These are phyloP conservation scores for Colletotrichum sp. DNA, from an alignment of 2,329 filamentous ascomycete species.

Conservation along the genomic window DNA sequence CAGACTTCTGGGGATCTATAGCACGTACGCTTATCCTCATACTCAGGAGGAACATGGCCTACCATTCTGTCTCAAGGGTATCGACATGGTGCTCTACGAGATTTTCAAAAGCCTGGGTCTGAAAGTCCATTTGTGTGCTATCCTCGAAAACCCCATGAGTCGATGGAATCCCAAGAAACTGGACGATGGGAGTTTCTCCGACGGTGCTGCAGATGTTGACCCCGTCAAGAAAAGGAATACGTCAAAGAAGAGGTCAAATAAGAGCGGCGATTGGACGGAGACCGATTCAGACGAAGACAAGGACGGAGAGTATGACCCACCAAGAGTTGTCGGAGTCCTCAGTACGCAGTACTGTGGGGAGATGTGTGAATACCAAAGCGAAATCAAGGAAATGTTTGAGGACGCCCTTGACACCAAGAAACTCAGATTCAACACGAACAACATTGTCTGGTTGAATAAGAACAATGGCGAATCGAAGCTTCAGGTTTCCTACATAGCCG, in stretches of 20 bases:
- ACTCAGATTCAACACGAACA: not conserved
- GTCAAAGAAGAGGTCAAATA: not conserved
- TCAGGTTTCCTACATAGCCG: not conserved
- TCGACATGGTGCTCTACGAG: not conserved
- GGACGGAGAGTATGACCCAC: not conserved
- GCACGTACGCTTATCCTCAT: not conserved
- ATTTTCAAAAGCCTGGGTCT: not conserved
- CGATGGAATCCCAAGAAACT: fast-evolving
- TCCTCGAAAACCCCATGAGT: not conserved
- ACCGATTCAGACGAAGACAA: not conserved
- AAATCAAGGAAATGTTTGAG: not conserved
- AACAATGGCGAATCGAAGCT: not conserved
- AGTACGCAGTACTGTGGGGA: fast-evolving
- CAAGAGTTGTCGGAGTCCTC: not conserved
- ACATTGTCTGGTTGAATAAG: not conserved
- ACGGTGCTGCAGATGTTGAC: not conserved
- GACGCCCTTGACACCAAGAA: fast-evolving
- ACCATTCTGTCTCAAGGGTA: not conserved
- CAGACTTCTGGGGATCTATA: not conserved
- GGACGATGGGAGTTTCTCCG: not conserved
- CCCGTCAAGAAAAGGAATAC: fast-evolving
- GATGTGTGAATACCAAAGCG: not conserved
- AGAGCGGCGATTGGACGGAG: not conserved
- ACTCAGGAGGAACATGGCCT: not conserved
- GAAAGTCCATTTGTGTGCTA: not conserved